Conservation (phyloP, 1,139 yeast species). For the Pichia cactophila region DNA sequence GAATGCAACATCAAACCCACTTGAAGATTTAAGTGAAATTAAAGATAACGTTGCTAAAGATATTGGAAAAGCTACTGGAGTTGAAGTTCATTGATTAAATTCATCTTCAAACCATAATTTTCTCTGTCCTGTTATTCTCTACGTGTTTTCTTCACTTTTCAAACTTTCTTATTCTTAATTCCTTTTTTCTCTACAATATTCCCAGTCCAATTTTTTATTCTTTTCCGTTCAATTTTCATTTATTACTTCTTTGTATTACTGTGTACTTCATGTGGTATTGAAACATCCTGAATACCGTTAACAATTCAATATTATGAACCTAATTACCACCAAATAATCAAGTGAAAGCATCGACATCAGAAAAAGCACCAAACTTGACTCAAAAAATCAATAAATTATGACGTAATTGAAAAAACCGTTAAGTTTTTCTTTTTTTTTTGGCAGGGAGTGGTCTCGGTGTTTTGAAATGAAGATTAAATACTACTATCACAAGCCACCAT, state of each 20-base stretch:
- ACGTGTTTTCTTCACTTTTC: neutral
- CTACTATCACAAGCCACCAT: too few relatives aligned
- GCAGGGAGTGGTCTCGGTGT: too few relatives aligned
- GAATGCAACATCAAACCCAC: constrained; percentile 1
- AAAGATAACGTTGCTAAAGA: constrained; percentile 10
- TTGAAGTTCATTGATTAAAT: constrained; percentile 12
- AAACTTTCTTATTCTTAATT: neutral
- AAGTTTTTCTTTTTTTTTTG: too few relatives aligned
- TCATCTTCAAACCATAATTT: too few relatives aligned
- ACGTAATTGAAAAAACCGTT: too few relatives aligned
- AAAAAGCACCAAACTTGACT: too few relatives aligned
- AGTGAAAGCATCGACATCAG: too few relatives aligned
- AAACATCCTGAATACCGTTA: too few relatives aligned
- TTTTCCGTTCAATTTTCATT: neutral
- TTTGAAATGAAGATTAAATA: too few relatives aligned
- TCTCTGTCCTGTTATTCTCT: neutral
- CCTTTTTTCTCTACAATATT: neutral
- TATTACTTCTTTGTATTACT: neutral
- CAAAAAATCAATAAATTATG: too few relatives aligned
- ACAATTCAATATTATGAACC: too few relatives aligned
- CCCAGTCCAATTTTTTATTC: neutral
- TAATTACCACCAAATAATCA: too few relatives aligned
- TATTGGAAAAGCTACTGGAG: constrained; percentile 13
- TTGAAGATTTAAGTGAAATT: constrained; percentile 7
- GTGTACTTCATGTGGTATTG: neutral